A percentile compares a stretch with the other conserved stretches of the same genome.
Evolutionary conservation across 2,329 filamentous ascomycete species (phyloP).

Genomic region (Sporothrix brunneoviolacea): DNA sequence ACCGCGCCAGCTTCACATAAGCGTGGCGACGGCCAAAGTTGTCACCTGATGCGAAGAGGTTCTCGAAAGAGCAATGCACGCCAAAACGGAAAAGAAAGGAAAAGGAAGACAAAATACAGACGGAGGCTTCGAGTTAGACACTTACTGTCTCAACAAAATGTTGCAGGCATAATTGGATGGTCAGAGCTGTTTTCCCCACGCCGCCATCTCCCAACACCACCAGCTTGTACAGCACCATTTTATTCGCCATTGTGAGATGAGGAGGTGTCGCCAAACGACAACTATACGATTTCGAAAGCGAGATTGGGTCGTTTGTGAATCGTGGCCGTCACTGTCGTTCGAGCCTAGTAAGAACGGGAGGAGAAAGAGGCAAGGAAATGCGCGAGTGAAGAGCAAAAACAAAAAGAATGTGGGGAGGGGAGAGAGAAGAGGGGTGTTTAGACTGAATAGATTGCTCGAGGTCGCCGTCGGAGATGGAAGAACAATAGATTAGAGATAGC

Average conservation of each 20-base stretch:
- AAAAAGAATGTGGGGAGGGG: slow-evolving; percentile 11
- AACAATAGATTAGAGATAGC: slow-evolving; percentile 13
- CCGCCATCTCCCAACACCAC: slow-evolving; percentile 92
- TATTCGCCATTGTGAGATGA: slow-evolving; percentile 63
- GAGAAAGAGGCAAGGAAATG: neutral
- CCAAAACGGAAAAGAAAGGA: neutral
- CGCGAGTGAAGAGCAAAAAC: slow-evolving; percentile 3
- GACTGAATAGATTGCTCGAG: slow-evolving; percentile 11
- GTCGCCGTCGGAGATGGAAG: slow-evolving; percentile 16
- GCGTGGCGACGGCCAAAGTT: too few species aligned
- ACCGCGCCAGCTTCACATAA: too few species aligned
- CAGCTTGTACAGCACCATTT: slow-evolving; percentile 94
- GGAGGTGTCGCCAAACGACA: slow-evolving; percentile 13
- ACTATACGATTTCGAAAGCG: slow-evolving; percentile 5
- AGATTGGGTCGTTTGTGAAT: neutral
- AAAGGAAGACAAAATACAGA: neutral
- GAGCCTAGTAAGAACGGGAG: neutral
- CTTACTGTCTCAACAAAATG: slow-evolving; percentile 89
- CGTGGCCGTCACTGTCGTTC: neutral
- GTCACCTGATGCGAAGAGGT: too few species aligned
- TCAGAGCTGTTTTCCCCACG: slow-evolving; percentile 89
- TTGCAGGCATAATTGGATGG: slow-evolving; percentile 93
- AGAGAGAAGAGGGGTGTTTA: slow-evolving; percentile 8
- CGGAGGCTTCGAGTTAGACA: slow-evolving; percentile 18
- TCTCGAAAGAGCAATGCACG: too few species aligned